phyloP scores from a whole-genome alignment of 2,329 filamentous ascomycete species.

The Tolypocladium ovalisporum region DNA sequence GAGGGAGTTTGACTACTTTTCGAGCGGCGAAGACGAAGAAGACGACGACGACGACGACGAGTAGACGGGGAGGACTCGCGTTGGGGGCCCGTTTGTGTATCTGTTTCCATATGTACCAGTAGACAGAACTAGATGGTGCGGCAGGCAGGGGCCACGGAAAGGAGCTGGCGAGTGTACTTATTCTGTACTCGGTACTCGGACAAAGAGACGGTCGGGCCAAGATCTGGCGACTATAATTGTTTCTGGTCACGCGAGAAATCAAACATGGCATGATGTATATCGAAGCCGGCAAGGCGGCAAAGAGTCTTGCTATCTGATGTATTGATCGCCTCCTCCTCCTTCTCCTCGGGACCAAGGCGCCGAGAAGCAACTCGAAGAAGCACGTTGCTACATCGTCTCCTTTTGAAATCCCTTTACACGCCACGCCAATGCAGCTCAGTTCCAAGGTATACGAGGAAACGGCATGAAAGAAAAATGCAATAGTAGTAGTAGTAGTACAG shows the following conservation, averaged over 20 bases:
- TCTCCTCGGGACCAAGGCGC: background rate
- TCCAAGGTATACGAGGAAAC: background rate
- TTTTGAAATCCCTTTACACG: background rate
- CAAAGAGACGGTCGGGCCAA: background rate
- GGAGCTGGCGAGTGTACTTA: background rate
- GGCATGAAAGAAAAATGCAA: background rate
- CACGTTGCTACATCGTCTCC: too few relatives aligned
- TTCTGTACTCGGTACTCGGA: background rate
- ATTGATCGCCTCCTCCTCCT: background rate
- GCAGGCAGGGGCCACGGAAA: background rate
- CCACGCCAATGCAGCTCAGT: background rate
- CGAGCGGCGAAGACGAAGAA: constrained; percentile 37
- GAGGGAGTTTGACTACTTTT: constrained; percentile 68
- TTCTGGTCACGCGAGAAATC: background rate
- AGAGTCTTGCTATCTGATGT: background rate
- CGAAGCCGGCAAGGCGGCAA: background rate
- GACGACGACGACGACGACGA: constrained; percentile 34
- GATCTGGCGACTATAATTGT: background rate
- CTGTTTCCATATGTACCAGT: background rate
- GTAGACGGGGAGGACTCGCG: constrained; percentile 6
- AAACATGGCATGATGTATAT: background rate
- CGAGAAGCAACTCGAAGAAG: too few relatives aligned
- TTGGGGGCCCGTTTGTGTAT: background rate
- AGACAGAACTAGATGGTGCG: background rate
- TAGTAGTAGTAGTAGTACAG: background rate